Evolutionary conservation across 768 basidiomycete species (phyloP), one percentile per base, ranked within the genome.

Genomic region (Xerocomellus intermedius): DNA sequence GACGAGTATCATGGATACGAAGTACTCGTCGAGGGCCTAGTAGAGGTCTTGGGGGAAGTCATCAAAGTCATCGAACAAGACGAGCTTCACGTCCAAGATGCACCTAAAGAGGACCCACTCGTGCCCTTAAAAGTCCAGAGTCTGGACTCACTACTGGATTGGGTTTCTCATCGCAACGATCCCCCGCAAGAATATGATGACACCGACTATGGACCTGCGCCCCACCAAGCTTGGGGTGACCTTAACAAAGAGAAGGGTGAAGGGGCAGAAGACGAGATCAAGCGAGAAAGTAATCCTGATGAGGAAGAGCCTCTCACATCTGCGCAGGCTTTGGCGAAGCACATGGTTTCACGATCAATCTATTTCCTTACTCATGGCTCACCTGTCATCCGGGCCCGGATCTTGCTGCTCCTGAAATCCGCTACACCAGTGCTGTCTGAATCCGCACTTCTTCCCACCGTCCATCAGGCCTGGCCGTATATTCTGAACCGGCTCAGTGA

Each of bases 1-100:
- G 97, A 98, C 64, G 94, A 97, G 59, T 98, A 84, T 67, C 96
- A 98, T 69, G 96, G 94, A 14, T 98, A 99, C 71, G 84, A 85
- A 21, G 68, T 86, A 26, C 73, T 98, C 21, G 91, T 95, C 2
- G 90, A 94, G 58, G 90, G 92, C 0, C 77, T 99, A 4, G 77
- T 98, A 24, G 91, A 91, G 43, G 95, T 97, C 8, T 72, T 99
- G 42, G 82, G 81, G 39, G 91, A 96, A 58, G 86, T 99, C 12
- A 80, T 97, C 51, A 84, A 84, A 49, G 89, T 86, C 33, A 83
- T 97, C 61, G 83, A 85, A 57, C 65, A 71, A 1, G 84, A 87
- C 50, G 77, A 78, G 39, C 73, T 69, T 43, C 62, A 60, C 57
- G 69, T 54, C 38, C 57, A 28, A 30, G 52, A 57, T 52, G 58